Evolutionary conservation across 495 filamentous ascomycete species (phyloP).

Genomic region (Penicillium pulvis): DNA sequence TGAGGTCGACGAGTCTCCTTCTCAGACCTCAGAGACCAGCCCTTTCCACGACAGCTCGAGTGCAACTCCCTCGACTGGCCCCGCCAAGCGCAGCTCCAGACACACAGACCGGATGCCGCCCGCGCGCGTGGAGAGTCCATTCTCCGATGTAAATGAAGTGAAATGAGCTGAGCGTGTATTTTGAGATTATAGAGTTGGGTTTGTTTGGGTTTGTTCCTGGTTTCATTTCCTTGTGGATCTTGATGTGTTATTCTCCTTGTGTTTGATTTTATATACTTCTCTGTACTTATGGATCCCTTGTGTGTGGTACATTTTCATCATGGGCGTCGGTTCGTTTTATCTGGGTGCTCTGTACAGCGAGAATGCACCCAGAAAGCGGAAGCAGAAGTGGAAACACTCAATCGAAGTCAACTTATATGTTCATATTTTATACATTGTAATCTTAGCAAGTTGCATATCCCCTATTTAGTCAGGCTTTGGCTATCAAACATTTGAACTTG

Average conservation of each 20-base stretch:
- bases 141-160: constrained; percentile 53
- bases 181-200: neutral
- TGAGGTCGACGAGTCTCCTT: constrained; percentile 21
- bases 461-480: no score
- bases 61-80: constrained; percentile 19
- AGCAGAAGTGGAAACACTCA: constrained; percentile 10
- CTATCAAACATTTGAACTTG: no score
- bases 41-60: constrained; percentile 56
- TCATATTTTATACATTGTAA: constrained; percentile 1
- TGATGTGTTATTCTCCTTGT: neutral
- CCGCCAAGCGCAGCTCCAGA: constrained; percentile 27
- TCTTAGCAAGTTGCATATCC: neutral
- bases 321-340: constrained; percentile 19
- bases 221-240: constrained; percentile 1
- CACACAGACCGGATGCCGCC: constrained; percentile 31
- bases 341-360: constrained; percentile 29
- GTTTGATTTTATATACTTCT: constrained; percentile 12
- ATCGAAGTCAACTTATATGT: constrained; percentile 17
- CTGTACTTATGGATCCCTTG: constrained; percentile 29
- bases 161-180: constrained; percentile 50
- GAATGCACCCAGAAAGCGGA: constrained; percentile 20
- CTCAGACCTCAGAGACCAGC: constrained; percentile 46
- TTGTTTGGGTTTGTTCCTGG: neutral
- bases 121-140: constrained; percentile 43
- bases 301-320: constrained; percentile 15